Base-by-base conservation (phyloP, 768 basidiomycete genomes). In the Amanita subjunquillea region DNA sequence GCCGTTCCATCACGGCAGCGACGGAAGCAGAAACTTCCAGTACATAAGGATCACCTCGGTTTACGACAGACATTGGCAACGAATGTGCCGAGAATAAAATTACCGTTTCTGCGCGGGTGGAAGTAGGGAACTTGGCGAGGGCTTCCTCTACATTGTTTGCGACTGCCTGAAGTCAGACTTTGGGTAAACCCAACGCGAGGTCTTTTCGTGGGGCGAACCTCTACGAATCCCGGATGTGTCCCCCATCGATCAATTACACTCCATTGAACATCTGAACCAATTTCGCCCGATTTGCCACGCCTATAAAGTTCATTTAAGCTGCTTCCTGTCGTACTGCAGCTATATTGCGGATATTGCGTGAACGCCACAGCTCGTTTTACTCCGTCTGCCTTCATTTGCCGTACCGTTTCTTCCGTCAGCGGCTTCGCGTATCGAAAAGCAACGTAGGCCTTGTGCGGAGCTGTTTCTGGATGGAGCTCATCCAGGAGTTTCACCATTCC, bases 201-300 rank as follows among this genome's bases (percentile, higher is more conserved):
- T 12, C 15, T 50, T 22, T 41, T 17, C 5, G 30, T 52, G 32
- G 25, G 38, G 42, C 53, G 34, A 48, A 92, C 95, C 76, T 98
- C 91, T 55, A 99, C 78, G 61, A 98, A 88, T 3, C 96, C 96
- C 4, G 86, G 76, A 65, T 99, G 90, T 8, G 91, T 91, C 7
- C 92, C 93, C 96, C 96, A 99, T 25, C 96, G 80, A 70, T 99
- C 96, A 62, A 99, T 87, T 5, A 98, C 93, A 64, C 90, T 95
- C 96, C 96, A 99, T 61, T 91, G 79, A 22, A 99, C 77, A 59
- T 69, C 73, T 8, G 36, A 45, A 47, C 76, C 85, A 58, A 74
- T 68, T 50, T 79, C 83, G 27, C 83, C 85, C 36, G 72, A 69
- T 60, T 74, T 79, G 48, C 80, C 79, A 60, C 68, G 71, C 64